Evolutionary conservation across 1,139 yeast species (phyloP).

Genomic region (Taphrina populina): DNA sequence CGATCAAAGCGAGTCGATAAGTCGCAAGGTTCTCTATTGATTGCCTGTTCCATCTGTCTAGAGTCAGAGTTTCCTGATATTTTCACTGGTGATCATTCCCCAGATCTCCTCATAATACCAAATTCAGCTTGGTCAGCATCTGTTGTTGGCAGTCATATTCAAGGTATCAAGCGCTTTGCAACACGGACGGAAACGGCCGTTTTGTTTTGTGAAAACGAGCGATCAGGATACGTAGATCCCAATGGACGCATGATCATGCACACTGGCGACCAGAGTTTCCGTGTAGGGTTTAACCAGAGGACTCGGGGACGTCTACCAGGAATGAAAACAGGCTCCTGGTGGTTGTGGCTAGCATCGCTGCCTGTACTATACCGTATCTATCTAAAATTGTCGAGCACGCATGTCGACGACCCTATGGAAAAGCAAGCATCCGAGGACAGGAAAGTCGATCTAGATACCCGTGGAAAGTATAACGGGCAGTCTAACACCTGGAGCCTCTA

Average conservation of each 20-base stretch:
- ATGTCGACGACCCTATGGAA: too few species aligned
- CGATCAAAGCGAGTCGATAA: neutral
- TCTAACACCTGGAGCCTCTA: too few species aligned
- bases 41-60: constrained; percentile 3
- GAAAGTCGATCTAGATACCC: too few species aligned
- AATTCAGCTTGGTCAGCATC: constrained; percentile 12
- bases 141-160: neutral
- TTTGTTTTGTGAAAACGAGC: neutral
- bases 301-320: neutral
- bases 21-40: constrained; percentile 1
- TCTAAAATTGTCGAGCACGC: too few species aligned
- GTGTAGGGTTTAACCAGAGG: neutral
- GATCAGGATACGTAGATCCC: constrained; percentile 5
- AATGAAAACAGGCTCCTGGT: neutral
- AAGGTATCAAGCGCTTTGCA: neutral
- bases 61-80: constrained; percentile 5
- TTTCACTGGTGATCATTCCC: neutral
- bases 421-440: too few species aligned
- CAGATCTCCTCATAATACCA: constrained; percentile 9
- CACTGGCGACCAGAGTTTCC: neutral
- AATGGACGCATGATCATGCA: neutral
- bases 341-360: too few species aligned
- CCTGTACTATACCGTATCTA: too few species aligned
- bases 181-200: neutral
- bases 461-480: too few species aligned